Conservation (phyloP, 2,329 filamentous ascomycete genomes). For the Aureobasidium sp. region DNA sequence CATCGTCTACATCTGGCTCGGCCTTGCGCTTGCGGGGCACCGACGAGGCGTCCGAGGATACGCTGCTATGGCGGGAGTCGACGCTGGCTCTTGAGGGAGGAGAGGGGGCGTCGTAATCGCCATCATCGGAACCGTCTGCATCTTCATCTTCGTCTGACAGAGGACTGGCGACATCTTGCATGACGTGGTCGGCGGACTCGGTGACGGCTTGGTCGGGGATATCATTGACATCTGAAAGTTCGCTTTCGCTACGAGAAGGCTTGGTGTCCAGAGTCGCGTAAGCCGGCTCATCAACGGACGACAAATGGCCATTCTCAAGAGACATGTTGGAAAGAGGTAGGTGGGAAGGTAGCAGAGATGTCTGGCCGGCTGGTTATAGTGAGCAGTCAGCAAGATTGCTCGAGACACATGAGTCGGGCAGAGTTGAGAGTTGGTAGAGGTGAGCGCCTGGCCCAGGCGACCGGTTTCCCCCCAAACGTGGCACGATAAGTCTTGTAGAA, state of each 20-base stretch:
- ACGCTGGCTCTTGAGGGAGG: slow-evolving; percentile 26
- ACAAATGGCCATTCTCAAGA: slow-evolving; percentile 58
- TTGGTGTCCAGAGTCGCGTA: slow-evolving; percentile 35
- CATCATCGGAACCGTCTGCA: slow-evolving; percentile 45
- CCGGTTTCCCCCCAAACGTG: slow-evolving; percentile 28
- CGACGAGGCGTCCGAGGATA: slow-evolving; percentile 62
- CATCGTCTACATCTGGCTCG: slow-evolving; percentile 52
- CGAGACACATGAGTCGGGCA: slow-evolving; percentile 19
- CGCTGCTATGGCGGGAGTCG: slow-evolving; percentile 49
- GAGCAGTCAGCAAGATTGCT: slow-evolving; percentile 35
- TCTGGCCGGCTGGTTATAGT: slow-evolving; percentile 46
- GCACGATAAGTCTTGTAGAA: slow-evolving; percentile 18
- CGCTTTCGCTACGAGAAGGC: slow-evolving; percentile 59
- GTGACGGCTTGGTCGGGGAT: slow-evolving; percentile 30
- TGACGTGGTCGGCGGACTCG: slow-evolving; percentile 29
- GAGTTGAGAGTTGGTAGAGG: slow-evolving; percentile 23
- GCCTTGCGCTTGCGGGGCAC: slow-evolving; percentile 69
- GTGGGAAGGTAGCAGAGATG: slow-evolving; percentile 55
- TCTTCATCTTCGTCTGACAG: slow-evolving; percentile 42
- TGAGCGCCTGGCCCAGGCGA: slow-evolving; percentile 31
- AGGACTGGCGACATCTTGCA: slow-evolving; percentile 35
- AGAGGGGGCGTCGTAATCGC: slow-evolving; percentile 66
- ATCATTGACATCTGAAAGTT: slow-evolving; percentile 64
- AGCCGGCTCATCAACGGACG: slow-evolving; percentile 42
- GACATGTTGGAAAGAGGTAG: slow-evolving; percentile 37